Base-by-base conservation (phyloP, 1,139 yeast species). In the Geotrichum cucujoidarum region DNA sequence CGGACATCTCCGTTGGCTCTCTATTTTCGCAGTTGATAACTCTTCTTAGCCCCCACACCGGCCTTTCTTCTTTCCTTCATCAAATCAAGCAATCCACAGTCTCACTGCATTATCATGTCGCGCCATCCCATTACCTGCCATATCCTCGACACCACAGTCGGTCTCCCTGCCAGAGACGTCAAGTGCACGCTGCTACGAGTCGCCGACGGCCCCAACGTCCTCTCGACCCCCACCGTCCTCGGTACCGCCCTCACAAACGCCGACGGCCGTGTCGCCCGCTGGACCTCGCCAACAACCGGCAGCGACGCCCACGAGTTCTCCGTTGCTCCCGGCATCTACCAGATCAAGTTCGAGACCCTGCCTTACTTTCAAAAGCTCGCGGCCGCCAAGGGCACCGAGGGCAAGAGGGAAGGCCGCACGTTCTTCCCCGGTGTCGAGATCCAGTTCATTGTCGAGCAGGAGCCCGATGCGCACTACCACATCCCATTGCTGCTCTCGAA, bases 351-450 rank as follows among this genome's bases (percentile, higher is more conserved):
- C 63, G 79, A 82, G 51, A 83, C 94, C 0, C 81, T 82, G 3
- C 75, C 76, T 47, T 86, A 87, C 64, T 81, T 85, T 61, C 57
- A 62, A 11, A 53, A 64, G 24, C 59, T 58, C 52, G 29, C 65
- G 33, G 63, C 64, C 20, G 60, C 6, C 8, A 24, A 24, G 6
- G 27, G 27, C 6, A 24, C 27, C 27, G 27, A 24, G 27, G 45
- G 43, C 0, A 51, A 55, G 25, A 18, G 29, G 11, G 25, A 6
- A 7, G 55, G 60, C 11, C 60, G 76, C 51, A 80, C 85, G 0
- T 88, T 88, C 64, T 88, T 87, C 70, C 96, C 96, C 0, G 83
- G 76, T 60, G 87, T 87, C 7, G 96, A 88, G 53, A 84, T 88
- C 41, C 72, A 75, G 1, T 88, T 88, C 61, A 75, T 75, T 38